Base-by-base conservation (phyloP, 495 filamentous ascomycete species). In the Aspergillus diversus region DNA sequence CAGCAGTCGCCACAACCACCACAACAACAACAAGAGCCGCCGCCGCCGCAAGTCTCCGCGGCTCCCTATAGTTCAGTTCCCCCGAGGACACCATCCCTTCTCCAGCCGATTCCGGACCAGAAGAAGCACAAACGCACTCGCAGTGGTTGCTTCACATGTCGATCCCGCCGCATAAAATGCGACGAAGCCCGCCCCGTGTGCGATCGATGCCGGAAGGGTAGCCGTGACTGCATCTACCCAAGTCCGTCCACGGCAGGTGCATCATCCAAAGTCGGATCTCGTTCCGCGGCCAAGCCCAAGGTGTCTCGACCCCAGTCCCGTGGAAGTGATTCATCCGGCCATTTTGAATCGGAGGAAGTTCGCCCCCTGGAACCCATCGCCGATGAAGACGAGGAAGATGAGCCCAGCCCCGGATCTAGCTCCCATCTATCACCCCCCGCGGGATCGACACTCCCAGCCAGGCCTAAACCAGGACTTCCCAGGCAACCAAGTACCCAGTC, bases 101-200 rank as follows among this genome's bases (percentile, higher is more conserved):
- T 74, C 27, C 75, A 75, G 61, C 67, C 73, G 34, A 56, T 70
- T 46, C 57, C 73, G 16, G 93, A 97, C 59, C 88, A 91, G 66
- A 90, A 96, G 67, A 99, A 97, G 73, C 94, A 97, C 69, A 90
- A 93, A 54, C 88, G 95, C 63, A 97, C 95, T 50, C 83, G 95
- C 64, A 97, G 91, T 60, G 95, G 95, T 37, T 99, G 95, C 77
- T 97, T 90, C 75, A 99, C 95, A 13, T 99, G 95, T 72, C 86
- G 95, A 68, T 86, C 87, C 61, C 85, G 95, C 50, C 83, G 95
- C 66, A 92, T 99, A 59, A 99, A 99, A 86, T 97, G 92, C 72
- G 92, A 97, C 68, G 94, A 97, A 72, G 82, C 77, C 35, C 92
- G 87, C 69, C 95, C 95, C 27, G 76, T 91, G 37, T 99, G 95